Evolutionary conservation across 2,329 filamentous ascomycete species (phyloP), one percentile per base, ranked within the genome.

Genomic region (Calonectria honghensis): DNA sequence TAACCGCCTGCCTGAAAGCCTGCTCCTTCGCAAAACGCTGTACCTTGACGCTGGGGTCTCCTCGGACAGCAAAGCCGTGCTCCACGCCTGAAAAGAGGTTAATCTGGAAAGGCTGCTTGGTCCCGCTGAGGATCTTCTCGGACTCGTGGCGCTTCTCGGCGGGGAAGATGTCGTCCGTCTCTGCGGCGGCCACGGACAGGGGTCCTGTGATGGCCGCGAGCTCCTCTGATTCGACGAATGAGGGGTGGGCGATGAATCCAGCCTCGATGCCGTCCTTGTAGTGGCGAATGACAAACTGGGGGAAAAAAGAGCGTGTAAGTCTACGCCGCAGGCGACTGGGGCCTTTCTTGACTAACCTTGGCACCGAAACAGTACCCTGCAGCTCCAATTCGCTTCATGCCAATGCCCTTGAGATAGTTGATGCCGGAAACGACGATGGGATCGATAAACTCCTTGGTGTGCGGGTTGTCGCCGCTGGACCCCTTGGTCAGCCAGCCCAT

Each of bases 291-390:
- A 94, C 91, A 81, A 94, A 95, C 90, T 93, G 70, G 0, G 37
- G 0, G 27, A 24, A 14, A 0, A 35, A 0, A 63, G 35, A 16
- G 13, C 13, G 27, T 63, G 57, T 63, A 41, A 63, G 57, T 29
- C 20, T 13, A 9, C 18, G 57, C 24, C 45, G n/a, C 45, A 48
- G n/a, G n/a, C 45, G 11, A n/a, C 2, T 61, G 35, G n/a, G 35
- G 9, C 37, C 18, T 54, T 20, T 27, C 20, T 48, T 11, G 13
- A 75, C 85, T 74, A 77, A 91, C 91, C 88, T 94, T 94, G 70
- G 89, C 94, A 48, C 94, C 94, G 78, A 95, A 94, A 85, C 94
- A 96, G 85, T 95, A 95, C 0, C 94, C 94, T 0, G 92, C 90
- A 18, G 88, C 90, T 2, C 91, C 94, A 45, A 96, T 85, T 76